phyloP scores from a whole-genome alignment of 176 grass and related monocot genomes.

The Musa itinerans region DNA sequence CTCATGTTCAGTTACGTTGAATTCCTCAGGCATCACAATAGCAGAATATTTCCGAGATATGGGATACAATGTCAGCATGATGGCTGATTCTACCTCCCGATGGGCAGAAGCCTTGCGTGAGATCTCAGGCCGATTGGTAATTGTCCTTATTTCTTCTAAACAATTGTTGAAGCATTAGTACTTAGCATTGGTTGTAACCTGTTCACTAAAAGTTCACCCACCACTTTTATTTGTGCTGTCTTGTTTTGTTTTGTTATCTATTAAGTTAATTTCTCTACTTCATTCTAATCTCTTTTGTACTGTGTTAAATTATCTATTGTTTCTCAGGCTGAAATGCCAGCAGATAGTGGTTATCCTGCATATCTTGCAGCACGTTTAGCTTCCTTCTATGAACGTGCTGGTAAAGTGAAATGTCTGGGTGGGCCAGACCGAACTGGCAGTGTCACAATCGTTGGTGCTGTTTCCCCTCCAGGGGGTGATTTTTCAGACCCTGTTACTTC shows the following conservation, averaged over 20 bases:
- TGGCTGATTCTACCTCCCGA: conserved; percentile 91
- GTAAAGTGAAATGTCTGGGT: conserved; percentile 95
- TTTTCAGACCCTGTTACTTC: conserved; percentile 98
- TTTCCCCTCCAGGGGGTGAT: conserved; percentile 97
- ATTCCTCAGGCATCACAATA: conserved; percentile 56
- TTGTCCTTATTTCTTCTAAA: background rate
- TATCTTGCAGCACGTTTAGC: conserved; percentile 94
- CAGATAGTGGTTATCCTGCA: conserved; percentile 97
- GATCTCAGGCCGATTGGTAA: conserved; percentile 57
- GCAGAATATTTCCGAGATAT: conserved; percentile 95
- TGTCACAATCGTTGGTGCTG: conserved; percentile 98
- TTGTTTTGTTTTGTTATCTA: background rate
- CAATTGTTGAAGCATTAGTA: background rate
- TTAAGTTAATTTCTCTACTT: background rate
- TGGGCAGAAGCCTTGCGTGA: conserved; percentile 63
- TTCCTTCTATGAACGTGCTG: conserved; percentile 97
- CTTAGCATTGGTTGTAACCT: background rate
- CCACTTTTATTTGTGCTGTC: too few relatives aligned
- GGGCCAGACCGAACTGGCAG: conserved; percentile 84
- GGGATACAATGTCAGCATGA: conserved; percentile 98
- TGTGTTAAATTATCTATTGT: background rate
- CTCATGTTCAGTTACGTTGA: background rate
- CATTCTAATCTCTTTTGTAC: background rate
- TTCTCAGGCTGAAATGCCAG: conserved; percentile 97
- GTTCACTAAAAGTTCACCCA: background rate